Evolutionary conservation across 2,329 filamentous ascomycete species (phyloP), one percentile per base, ranked within the genome.

Genomic region (Ophiocordyceps camponoti-leonardi): DNA sequence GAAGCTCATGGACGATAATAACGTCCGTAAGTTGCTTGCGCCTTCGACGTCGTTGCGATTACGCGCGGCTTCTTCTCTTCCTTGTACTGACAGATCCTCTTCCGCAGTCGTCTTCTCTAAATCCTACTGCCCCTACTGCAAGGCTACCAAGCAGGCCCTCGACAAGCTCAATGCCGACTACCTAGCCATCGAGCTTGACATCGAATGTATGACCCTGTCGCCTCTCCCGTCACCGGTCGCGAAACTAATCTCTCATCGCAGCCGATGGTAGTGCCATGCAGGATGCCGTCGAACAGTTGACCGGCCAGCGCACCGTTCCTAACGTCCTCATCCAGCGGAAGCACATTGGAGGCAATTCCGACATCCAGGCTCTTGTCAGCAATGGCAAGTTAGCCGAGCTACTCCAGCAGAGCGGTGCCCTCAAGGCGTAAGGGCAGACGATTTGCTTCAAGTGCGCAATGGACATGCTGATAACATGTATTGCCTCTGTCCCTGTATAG

Each of bases 281-380:
- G 71, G 71, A 78, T 52, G 86, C 87, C 23, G 83, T 98, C 49
- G 64, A 76, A 54, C 75, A 90, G 51, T 76, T 96, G 56, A 86
- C 79, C 47, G 72, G 75, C 62, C 92, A 98, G 73, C 73, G 79
- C 58, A 90, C 85, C 56, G 92, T 98, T 6, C 92, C 92, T 57
- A 96, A 96, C 71, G 83, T 94, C 69, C 96, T 84, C 72, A 96
- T 98, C 66, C 69, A 68, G 55, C 69, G 87, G 69, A 70, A 93
- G 71, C 90, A 95, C 67, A 93, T 98, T 62, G 92, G 92, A 51
- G 92, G 92, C 54, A 96, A 96, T 77, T 94, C 86, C 22, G 90
- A 93, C 52, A 66, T 96, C 45, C 73, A 78, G 53, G 56, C 57
- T 30, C 63, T 92, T 54, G 67, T 85, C 46, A 58, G 52, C 35